phyloP scores from a whole-genome alignment of 176 grass and related monocot species.

The Phragmites australis region DNA sequence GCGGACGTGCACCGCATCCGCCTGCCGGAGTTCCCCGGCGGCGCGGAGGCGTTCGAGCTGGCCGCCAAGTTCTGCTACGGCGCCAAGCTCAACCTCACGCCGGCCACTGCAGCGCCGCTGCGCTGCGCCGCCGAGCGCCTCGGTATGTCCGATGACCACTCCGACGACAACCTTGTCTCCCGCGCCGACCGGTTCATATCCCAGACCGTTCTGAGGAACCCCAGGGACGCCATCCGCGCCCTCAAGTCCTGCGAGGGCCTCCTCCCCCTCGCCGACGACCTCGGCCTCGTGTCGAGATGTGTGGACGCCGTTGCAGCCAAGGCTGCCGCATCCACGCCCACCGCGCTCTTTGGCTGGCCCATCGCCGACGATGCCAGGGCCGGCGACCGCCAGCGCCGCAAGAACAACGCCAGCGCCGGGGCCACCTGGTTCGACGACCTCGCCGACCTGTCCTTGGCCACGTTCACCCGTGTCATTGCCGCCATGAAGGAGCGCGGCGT shows the following conservation, averaged over 20 bases:
- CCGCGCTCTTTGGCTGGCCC: constrained; percentile 87
- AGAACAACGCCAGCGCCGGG: constrained; percentile 30
- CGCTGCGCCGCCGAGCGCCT: constrained; percentile 88
- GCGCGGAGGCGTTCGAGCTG: constrained; percentile 75
- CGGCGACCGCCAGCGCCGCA: constrained; percentile 45
- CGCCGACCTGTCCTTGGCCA: constrained; percentile 59
- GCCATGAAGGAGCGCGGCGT: constrained; percentile 76
- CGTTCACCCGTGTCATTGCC: constrained; percentile 73
- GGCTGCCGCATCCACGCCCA: constrained; percentile 64
- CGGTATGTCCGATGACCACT: constrained; percentile 80
- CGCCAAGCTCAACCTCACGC: constrained; percentile 88
- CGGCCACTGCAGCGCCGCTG: constrained; percentile 63
- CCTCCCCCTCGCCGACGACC: constrained; percentile 67
- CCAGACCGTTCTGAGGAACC: constrained; percentile 68
- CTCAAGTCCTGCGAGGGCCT: constrained; percentile 85
- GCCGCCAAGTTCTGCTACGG: constrained; percentile 99
- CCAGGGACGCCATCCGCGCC: constrained; percentile 69
- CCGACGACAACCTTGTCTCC: constrained; percentile 81
- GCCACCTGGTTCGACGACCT: constrained; percentile 85
- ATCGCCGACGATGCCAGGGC: constrained; percentile 43
- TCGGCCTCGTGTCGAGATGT: constrained; percentile 69
- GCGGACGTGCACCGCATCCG: constrained; percentile 69
- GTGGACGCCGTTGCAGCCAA: constrained; percentile 73
- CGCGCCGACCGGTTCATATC: constrained; percentile 72
- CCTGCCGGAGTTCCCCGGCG: constrained; percentile 78